These are phyloP conservation scores for Setomelanomma holmii DNA, from an alignment of 2,329 filamentous ascomycete species.

Conservation along the genomic window DNA sequence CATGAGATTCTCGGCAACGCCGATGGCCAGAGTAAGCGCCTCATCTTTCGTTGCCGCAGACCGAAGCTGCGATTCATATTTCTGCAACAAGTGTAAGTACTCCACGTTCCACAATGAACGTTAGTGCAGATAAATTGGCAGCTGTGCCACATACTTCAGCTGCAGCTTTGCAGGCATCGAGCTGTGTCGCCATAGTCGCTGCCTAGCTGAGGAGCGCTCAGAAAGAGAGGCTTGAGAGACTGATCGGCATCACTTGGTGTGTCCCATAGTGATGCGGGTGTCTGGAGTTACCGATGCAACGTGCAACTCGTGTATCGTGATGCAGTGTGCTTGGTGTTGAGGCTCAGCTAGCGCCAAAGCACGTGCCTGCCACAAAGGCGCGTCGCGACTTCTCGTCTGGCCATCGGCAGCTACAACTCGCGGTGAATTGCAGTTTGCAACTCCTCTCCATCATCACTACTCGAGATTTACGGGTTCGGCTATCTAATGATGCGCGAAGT, in stretches of 20 bases:
- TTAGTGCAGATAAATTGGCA: background rate
- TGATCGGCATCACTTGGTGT: background rate
- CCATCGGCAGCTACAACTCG: constrained; percentile 4
- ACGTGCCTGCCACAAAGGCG: constrained; percentile 12
- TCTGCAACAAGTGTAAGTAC: constrained; percentile 30
- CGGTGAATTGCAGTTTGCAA: constrained; percentile 16
- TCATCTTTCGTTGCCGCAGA: constrained; percentile 62
- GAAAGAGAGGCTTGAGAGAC: background rate
- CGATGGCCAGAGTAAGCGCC: constrained; percentile 77
- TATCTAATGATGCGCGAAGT: background rate
- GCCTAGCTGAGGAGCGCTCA: background rate
- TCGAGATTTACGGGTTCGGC: background rate
- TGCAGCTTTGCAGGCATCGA: constrained; percentile 40
- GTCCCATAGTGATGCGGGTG: background rate
- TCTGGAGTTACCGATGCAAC: background rate
- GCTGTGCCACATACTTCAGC: constrained; percentile 40
- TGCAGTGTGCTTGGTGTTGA: constrained; percentile 6
- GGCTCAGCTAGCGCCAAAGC: constrained; percentile 11
- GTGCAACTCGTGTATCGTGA: background rate
- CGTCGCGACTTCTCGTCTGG: background rate
- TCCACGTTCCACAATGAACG: background rate
- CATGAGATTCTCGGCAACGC: constrained; percentile 83
- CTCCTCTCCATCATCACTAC: background rate
- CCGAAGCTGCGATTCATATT: constrained; percentile 54
- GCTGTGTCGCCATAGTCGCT: constrained; percentile 36